Evolutionary conservation across 371 early-diverging fungal species (phyloP).

Genomic region (Zychaea mexicana): DNA sequence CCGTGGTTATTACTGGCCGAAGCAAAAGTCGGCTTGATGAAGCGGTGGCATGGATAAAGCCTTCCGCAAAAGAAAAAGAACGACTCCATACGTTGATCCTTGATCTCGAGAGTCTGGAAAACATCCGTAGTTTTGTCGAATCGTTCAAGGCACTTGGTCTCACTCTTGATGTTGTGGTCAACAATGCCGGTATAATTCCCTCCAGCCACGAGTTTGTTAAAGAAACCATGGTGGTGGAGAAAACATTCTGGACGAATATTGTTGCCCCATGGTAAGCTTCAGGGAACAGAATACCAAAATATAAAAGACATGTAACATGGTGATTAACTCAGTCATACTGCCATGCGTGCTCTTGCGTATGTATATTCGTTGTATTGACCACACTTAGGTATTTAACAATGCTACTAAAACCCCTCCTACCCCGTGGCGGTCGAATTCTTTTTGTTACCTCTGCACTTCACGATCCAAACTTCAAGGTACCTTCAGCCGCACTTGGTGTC

Average conservation of each 20-base stretch:
- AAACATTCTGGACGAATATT: conserved; percentile 34
- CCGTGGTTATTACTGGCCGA: conserved; percentile 44
- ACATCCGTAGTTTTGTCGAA: conserved; percentile 22
- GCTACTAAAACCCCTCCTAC: conserved; percentile 28
- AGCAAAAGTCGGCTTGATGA: conserved; percentile 12
- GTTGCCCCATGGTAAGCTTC: conserved; percentile 34
- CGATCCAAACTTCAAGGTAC: conserved; percentile 31
- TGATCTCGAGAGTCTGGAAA: conserved; percentile 24
- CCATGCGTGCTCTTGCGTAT: no score
- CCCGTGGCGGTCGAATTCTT: conserved; percentile 23
- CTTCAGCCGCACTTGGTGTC: background rate
- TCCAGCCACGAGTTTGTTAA: conserved; percentile 8
- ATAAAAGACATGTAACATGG: no score
- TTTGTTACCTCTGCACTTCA: conserved; percentile 40
- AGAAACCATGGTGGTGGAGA: conserved; percentile 20
- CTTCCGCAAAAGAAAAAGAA: background rate
- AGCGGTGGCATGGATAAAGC: background rate
- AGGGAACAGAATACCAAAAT: no score
- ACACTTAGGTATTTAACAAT: conserved; percentile 29
- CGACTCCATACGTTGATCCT: conserved; percentile 19
- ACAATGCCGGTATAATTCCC: conserved; percentile 33
- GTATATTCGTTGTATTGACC: background rate
- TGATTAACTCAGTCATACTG: background rate
- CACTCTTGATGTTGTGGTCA: conserved; percentile 13
- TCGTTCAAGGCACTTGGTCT: conserved; percentile 19